Percentiles rank a stretch among this genome's conserved stretches.
These are phyloP conservation scores for Tetramitus jugosus DNA, from an alignment of 208 protist species.

Conservation along the genomic window DNA sequence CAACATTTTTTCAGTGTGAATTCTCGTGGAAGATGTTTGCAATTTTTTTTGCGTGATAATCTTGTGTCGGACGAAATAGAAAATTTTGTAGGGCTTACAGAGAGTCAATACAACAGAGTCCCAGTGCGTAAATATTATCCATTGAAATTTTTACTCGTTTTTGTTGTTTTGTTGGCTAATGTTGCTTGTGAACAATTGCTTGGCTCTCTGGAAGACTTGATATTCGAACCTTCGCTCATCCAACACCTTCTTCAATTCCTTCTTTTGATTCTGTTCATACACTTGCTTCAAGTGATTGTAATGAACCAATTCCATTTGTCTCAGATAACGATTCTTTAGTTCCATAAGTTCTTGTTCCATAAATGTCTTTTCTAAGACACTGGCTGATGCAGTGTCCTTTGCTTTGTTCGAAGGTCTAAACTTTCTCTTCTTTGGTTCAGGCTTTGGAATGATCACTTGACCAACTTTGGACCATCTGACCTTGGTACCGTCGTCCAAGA, in stretches of 20 bases:
- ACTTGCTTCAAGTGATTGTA: not conserved
- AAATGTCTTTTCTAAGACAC: not conserved
- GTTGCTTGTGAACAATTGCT: too few relatives aligned
- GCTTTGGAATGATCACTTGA: conserved; percentile 13
- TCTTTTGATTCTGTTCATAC: not conserved
- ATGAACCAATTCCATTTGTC: not conserved
- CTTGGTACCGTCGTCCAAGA: conserved; percentile 21
- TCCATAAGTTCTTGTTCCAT: not conserved
- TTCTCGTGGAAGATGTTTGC: too few relatives aligned
- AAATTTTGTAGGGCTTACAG: too few relatives aligned
- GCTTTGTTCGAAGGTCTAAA: not conserved
- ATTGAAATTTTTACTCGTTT: too few relatives aligned
- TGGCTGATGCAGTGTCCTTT: not conserved
- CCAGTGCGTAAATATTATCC: too few relatives aligned
- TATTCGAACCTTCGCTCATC: not conserved
- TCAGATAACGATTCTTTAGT: not conserved
- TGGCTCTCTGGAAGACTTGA: not conserved
- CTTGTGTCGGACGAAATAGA: too few relatives aligned
- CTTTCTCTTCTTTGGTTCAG: conserved; percentile 3
- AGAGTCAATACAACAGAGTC: too few relatives aligned
- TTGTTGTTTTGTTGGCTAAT: too few relatives aligned
- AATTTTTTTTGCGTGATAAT: too few relatives aligned
- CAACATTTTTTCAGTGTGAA: too few relatives aligned
- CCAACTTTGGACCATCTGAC: conserved; percentile 15
- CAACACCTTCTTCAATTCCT: not conserved